Base-by-base conservation (phyloP, 805 yeast genomes). In the Saccharomyces mikatae region DNA sequence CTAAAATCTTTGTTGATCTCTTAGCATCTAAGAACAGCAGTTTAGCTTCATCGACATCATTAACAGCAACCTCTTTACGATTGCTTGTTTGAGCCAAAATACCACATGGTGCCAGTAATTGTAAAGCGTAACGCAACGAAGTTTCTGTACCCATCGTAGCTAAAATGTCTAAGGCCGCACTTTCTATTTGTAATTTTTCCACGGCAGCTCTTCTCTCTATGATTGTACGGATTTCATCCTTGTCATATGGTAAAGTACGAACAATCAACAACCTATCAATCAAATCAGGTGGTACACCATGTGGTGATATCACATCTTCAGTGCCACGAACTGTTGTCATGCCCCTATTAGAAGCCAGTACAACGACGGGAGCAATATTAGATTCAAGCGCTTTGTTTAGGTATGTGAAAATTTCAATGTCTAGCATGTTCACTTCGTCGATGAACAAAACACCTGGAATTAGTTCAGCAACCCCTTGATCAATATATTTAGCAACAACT, bases 401-500 rank as follows among this genome's bases (percentile, higher is more conserved):
- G 71, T 88, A 94, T 11, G 99, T 89, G 76, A 94, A 94, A 70
- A 96, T 89, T 77, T 94, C 99, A 59, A 94, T 86, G 69, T 94
- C 99, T 64, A 94, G 79, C 99, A 94, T 94, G 75, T 94, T 95
- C 47, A 91, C 98, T 75, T 94, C 99, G 73, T 94, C 99, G 63
- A 94, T 94, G 72, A 94, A 94, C 63, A 94, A 76, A 26, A 94
- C 99, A 65, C 99, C 99, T 1, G 99, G 99, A 55, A 94, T 88
- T 50, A 94, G 79, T 73, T 92, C 98, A 11, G 99, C 99, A 52
- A 92, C 88, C 57, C 99, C 99, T 75, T 94, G 97, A 71, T 92
- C 97, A 56, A 92, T 92, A 76, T 95, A 94, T 71, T 90, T 90
- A 63, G 89, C 86, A 41, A 92, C 98, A 48, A 94, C 97, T 74